These are phyloP conservation scores for Lentinus tigrinus DNA, from an alignment of 768 basidiomycete genomes.

Conservation along the genomic window DNA sequence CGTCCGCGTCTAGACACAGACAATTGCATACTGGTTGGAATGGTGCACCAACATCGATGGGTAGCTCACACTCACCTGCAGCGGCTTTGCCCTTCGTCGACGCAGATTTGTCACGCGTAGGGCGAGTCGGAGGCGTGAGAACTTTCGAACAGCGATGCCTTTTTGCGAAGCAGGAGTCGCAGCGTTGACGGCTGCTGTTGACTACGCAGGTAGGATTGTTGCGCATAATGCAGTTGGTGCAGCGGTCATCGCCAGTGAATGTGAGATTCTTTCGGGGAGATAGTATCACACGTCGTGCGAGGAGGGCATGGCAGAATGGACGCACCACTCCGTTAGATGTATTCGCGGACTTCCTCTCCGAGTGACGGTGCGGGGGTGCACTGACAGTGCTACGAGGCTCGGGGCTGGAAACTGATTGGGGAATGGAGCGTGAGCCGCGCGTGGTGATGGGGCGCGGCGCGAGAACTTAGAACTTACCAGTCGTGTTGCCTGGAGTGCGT, in stretches of 20 bases:
- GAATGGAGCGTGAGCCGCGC: constrained; percentile 5
- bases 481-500: constrained; percentile 14
- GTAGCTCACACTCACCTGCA: not conserved
- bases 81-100: constrained; percentile 15
- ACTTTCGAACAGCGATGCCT: constrained; percentile 20
- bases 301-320: not conserved
- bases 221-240: constrained; percentile 18
- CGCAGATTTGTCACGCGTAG: constrained; percentile 12
- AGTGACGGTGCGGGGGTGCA: constrained; percentile 9
- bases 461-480: constrained; percentile 11
- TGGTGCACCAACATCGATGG: not conserved
- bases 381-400: constrained; percentile 18
- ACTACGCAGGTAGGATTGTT: constrained; percentile 15
- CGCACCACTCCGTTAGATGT: constrained; percentile 13
- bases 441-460: constrained; percentile 6
- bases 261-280: constrained; percentile 1
- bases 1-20: not conserved
- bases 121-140: constrained; percentile 17
- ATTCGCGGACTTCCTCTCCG: constrained; percentile 9
- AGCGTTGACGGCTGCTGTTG: constrained; percentile 20
- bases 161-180: constrained; percentile 18
- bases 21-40: not conserved
- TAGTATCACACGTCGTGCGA: not conserved
- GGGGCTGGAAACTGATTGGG: constrained; percentile 11
- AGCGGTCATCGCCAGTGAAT: constrained; percentile 16